These are phyloP conservation scores for Globisporangium canariense DNA, from an alignment of 352 stramenopile species.

Conservation along the genomic window DNA sequence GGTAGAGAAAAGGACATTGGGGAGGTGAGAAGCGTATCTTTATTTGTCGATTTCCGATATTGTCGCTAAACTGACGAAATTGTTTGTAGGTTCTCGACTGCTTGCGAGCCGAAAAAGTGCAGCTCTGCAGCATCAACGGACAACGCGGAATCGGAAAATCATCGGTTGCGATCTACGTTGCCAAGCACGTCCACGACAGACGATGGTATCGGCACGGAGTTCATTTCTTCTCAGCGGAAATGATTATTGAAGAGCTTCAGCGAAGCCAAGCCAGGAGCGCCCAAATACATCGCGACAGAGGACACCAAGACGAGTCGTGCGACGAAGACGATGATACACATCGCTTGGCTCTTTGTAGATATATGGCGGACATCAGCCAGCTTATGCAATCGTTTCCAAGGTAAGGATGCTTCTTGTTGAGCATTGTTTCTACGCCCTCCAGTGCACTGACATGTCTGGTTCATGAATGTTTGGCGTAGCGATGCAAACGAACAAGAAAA, in stretches of 20 bases:
- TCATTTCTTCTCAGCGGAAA: constrained; percentile 54
- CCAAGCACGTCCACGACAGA: constrained; percentile 40
- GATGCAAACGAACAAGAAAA: constrained; percentile 17
- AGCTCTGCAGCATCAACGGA: constrained; percentile 49
- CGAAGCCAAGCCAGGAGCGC: background rate
- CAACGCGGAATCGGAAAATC: constrained; percentile 54
- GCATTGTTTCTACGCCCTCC: background rate
- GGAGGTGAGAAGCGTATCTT: constrained; percentile 28
- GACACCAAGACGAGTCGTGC: background rate
- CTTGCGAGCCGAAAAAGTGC: constrained; percentile 28
- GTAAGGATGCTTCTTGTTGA: constrained; percentile 17
- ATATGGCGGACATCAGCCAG: constrained; percentile 27
- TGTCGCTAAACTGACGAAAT: background rate
- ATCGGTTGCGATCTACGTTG: constrained; percentile 51
- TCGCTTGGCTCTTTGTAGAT: constrained; percentile 17
- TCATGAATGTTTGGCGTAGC: constrained; percentile 1
- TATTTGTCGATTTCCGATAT: background rate
- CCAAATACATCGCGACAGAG: background rate
- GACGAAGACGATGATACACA: background rate
- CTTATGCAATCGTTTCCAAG: constrained; percentile 33
- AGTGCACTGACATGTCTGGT: background rate
- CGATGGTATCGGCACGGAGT: constrained; percentile 47
- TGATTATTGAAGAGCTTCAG: constrained; percentile 29
- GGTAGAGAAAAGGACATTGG: constrained; percentile 40
- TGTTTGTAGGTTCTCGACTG: constrained; percentile 27